Base-by-base conservation (phyloP, 1,284 basidiomycete genomes). In the Tilletia walkeri region DNA sequence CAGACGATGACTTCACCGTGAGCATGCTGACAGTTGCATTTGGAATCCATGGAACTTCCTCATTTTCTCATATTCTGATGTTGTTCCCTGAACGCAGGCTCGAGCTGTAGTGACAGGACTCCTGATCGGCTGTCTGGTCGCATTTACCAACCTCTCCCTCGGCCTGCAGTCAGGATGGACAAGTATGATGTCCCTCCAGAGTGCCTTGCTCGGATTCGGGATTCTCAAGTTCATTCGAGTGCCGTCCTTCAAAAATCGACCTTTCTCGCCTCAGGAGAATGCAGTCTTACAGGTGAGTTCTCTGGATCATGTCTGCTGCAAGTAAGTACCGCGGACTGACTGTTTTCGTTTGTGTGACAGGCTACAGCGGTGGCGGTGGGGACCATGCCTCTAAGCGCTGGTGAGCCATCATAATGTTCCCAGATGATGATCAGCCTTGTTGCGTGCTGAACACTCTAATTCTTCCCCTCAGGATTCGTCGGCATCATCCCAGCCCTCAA, bases 131-230 rank as follows among this genome's bases (percentile, higher is more conserved):
- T 89, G 88, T 74, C 84, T 92, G 20, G 85, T 92, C 69, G 90
- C 90, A 78, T 90, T 91, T 81, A 91, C 90, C 70, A 91, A 91
- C 78, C 85, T 90, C 41, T 91, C 90, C 79, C 90, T 92, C 73
- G 91, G 90, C 14, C 85, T 91, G 20, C 90, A 91, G 82, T 90
- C 90, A 0, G 90, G 90, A 75, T 91, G 89, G 89, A 90, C 91
- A 36, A 78, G 76, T 70, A 94, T 92, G 94, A 97, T 96, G 94
- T 94, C 93, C 2, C 88, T 96, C 6, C 94, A 98, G 81, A 93
- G 92, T 1, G 91, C 93, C 20, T 87, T 98, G 38, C 90, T 98
- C 45, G 95, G 94, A 6, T 97, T 91, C 84, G 89, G 94, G 1
- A 84, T 96, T 68, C 94, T 94, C 72, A 85, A 85, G 70, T 86